phyloP scores from a whole-genome alignment of 140 eudicot species.

The Oenanthe javanica region DNA sequence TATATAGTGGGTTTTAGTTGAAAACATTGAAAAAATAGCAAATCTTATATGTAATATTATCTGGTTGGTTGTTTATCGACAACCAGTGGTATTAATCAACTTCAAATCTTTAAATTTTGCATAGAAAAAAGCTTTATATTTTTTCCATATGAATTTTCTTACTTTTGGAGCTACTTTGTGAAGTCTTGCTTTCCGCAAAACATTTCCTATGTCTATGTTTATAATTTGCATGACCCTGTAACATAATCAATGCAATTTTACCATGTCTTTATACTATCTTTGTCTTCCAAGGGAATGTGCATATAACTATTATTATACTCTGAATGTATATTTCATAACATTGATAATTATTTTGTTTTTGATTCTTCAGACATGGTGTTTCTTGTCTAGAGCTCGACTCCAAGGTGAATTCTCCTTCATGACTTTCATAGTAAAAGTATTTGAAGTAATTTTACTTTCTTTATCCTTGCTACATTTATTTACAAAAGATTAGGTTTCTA shows the following conservation, averaged over 20 bases:
- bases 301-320: not conserved
- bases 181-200: not conserved
- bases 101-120: not conserved
- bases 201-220: not conserved
- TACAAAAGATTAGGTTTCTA: not conserved
- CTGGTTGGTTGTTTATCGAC: not conserved
- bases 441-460: not conserved
- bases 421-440: conserved; percentile 6
- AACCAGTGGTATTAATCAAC: not conserved
- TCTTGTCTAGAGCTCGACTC: conserved; percentile 74
- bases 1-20: not conserved
- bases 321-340: not conserved
- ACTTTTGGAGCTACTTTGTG: not conserved
- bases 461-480: not conserved
- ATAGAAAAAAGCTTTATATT: not conserved
- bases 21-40: not conserved
- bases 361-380: conserved; percentile 49
- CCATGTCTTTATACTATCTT: not conserved
- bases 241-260: not conserved
- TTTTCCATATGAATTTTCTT: not conserved
- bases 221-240: not conserved
- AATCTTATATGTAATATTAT: not conserved
- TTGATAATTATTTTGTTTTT: not conserved
- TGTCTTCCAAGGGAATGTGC: not conserved
- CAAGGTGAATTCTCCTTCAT: conserved; percentile 44